These are phyloP conservation scores for Cryptosporidium parvum DNA, from an alignment of 169 alveolate genomes.

Conservation along the genomic window DNA sequence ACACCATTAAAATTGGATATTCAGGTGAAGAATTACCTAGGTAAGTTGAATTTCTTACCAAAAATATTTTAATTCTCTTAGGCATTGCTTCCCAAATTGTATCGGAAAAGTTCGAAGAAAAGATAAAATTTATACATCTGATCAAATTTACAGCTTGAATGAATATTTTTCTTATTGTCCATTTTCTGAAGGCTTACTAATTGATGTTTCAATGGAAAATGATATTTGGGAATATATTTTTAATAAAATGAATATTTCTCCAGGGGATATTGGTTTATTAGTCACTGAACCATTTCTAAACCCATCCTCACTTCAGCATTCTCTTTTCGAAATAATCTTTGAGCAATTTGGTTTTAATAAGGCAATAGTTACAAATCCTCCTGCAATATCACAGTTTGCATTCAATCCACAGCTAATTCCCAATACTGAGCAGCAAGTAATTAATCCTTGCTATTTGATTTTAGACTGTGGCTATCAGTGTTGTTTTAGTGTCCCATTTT, in stretches of 20 bases:
- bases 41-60: conserved; percentile 16
- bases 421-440: background rate
- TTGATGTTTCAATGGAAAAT: conserved; percentile 41
- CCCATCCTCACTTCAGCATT: conserved; percentile 53
- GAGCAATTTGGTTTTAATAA: conserved; percentile 53
- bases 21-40: conserved; percentile 56
- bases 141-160: conserved; percentile 25
- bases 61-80: background rate
- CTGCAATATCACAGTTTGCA: conserved; percentile 51
- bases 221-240: conserved; percentile 66
- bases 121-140: conserved; percentile 49
- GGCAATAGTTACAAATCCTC: conserved; percentile 48
- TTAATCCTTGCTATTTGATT: conserved; percentile 62
- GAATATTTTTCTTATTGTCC: conserved; percentile 71
- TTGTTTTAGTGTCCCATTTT: conserved; percentile 65
- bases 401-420: conserved; percentile 55
- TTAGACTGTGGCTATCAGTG: conserved; percentile 70
- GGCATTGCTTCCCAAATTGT: conserved; percentile 70
- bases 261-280: conserved; percentile 18
- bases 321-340: conserved; percentile 54
- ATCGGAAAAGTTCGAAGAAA: conserved; percentile 51
- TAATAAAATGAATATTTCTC: conserved; percentile 42
- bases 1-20: conserved; percentile 41
- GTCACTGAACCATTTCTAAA: conserved; percentile 72
- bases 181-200: conserved; percentile 55